Evolutionary conservation across 805 yeast genomes (phyloP).

Genomic region (Spathaspora gorwiae): DNA sequence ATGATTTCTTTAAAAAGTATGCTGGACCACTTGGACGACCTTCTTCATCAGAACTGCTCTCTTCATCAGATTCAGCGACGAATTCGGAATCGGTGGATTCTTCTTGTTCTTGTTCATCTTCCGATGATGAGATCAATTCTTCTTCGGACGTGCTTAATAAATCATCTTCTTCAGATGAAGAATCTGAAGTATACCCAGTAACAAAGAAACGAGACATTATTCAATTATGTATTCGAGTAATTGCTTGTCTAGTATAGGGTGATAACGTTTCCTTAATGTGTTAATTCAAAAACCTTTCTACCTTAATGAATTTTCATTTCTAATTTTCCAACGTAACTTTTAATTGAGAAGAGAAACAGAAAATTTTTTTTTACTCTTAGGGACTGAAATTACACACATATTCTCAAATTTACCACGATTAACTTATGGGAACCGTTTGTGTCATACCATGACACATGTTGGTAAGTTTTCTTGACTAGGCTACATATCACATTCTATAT

Average conservation of each 20-base stretch:
- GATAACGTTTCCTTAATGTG: background rate
- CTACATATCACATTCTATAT: no score
- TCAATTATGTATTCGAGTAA: background rate
- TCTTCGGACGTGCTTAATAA: slow-evolving; percentile 57
- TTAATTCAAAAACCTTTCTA: background rate
- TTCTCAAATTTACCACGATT: background rate
- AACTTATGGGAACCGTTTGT: no score
- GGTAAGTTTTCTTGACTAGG: no score
- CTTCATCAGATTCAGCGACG: slow-evolving; percentile 30
- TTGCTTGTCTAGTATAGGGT: background rate
- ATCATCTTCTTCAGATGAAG: slow-evolving; percentile 50
- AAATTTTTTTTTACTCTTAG: background rate
- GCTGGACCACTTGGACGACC: slow-evolving; percentile 45
- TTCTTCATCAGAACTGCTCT: slow-evolving; percentile 33
- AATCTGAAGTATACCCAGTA: slow-evolving; percentile 54
- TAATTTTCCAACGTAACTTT: background rate
- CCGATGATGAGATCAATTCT: slow-evolving; percentile 45
- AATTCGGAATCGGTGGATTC: slow-evolving; percentile 46
- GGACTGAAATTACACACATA: background rate
- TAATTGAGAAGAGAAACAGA: background rate
- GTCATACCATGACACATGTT: no score
- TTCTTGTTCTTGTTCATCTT: slow-evolving; percentile 37
- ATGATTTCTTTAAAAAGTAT: slow-evolving; percentile 50
- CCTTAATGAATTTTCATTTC: no score
- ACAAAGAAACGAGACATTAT: slow-evolving; percentile 89